Percentiles rank a stretch among this genome's conserved stretches.
phyloP scores from a whole-genome alignment of 139 green algal species.

The Raphidocelis subcapitata region DNA sequence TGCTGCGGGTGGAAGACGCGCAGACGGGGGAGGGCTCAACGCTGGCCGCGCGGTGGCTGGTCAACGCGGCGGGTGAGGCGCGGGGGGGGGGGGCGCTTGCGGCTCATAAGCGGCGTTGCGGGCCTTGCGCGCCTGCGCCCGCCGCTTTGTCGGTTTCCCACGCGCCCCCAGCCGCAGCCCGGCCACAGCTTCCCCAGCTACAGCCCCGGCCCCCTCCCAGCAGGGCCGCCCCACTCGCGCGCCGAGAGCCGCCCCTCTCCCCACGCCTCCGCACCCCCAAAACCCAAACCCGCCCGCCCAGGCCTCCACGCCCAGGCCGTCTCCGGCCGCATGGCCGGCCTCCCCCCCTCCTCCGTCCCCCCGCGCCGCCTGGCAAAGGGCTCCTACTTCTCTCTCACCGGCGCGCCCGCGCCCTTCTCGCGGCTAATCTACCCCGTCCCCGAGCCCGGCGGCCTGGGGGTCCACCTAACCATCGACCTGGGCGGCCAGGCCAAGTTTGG shows the following conservation, averaged over 20 bases:
- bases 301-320: conserved; percentile 39
- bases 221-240: neutral
- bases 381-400: conserved; percentile 57
- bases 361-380: conserved; percentile 57
- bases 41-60: conserved; percentile 39
- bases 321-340: conserved; percentile 34
- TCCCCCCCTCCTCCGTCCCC: conserved; percentile 49
- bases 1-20: conserved; percentile 46
- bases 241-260: too few species aligned
- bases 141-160: neutral
- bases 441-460: conserved; percentile 76
- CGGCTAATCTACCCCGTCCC: conserved; percentile 87
- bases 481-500: conserved; percentile 78
- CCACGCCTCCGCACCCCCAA: too few species aligned
- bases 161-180: neutral
- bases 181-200: too few species aligned
- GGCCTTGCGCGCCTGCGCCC: neutral
- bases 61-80: conserved; percentile 63
- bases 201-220: too few species aligned
- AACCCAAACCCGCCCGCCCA: neutral
- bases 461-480: conserved; percentile 90
- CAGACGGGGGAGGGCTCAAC: conserved; percentile 20
- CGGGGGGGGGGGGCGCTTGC: neutral
- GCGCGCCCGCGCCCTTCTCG: conserved; percentile 51
- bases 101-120: neutral